Conservation (phyloP, 2,329 filamentous ascomycete species). For the Nothomitra cinnamomea region DNA sequence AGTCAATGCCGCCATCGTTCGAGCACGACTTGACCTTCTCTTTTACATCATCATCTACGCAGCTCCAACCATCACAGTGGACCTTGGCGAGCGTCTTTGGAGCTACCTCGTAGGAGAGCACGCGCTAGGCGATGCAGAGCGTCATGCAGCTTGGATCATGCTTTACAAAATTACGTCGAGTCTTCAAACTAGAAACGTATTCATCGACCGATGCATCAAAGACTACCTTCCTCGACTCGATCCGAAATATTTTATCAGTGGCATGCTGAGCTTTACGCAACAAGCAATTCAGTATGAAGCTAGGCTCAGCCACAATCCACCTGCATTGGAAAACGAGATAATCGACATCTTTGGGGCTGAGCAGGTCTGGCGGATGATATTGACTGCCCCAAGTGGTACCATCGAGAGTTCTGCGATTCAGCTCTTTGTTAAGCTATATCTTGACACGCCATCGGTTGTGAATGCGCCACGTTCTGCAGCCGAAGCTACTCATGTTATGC, state of each 20-base stretch:
- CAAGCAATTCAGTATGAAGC: slow-evolving; percentile 31
- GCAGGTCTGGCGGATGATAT: slow-evolving; percentile 67
- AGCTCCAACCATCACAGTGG: slow-evolving; percentile 42
- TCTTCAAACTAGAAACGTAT: slow-evolving; percentile 12
- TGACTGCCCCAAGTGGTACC: slow-evolving; percentile 45
- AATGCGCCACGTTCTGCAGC: slow-evolving; percentile 28
- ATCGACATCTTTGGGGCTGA: slow-evolving; percentile 40
- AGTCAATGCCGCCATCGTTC: slow-evolving; percentile 27
- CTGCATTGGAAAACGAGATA: slow-evolving; percentile 30
- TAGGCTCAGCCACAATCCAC: slow-evolving; percentile 24
- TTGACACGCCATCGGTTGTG: slow-evolving; percentile 32
- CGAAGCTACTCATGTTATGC: slow-evolving; percentile 44
- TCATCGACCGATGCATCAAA: slow-evolving; percentile 19
- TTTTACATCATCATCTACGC: slow-evolving; percentile 40
- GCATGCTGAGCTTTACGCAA: slow-evolving; percentile 26
- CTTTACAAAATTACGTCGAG: slow-evolving; percentile 33
- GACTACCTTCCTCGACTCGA: slow-evolving; percentile 24
- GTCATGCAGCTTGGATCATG: slow-evolving; percentile 52
- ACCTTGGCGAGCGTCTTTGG: slow-evolving; percentile 52
- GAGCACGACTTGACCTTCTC: slow-evolving; percentile 40
- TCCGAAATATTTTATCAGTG: slow-evolving; percentile 22
- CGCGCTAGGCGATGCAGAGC: slow-evolving; percentile 41
- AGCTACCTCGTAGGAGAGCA: slow-evolving; percentile 49
- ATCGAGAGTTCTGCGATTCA: slow-evolving; percentile 53
- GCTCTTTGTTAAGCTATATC: slow-evolving; percentile 58